Conservation (phyloP, 2,329 filamentous ascomycete species). For the Sarocladium brachiariae region DNA sequence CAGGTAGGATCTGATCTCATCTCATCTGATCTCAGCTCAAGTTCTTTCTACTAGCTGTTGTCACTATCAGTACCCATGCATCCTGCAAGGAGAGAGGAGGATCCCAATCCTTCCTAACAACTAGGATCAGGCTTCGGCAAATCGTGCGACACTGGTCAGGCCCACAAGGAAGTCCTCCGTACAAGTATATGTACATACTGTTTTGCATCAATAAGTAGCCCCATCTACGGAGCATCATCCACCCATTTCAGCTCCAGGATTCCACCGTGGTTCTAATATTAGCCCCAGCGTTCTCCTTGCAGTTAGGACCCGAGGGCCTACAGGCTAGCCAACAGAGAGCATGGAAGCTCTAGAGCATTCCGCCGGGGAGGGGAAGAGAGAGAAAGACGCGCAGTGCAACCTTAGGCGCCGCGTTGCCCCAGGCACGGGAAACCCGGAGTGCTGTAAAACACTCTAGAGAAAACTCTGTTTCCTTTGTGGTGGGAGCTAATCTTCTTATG, state of each 20-base stretch:
- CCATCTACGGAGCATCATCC: background rate
- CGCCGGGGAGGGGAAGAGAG: too few species aligned
- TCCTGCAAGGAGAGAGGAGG: too few species aligned
- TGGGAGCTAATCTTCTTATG: background rate
- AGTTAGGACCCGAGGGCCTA: too few species aligned
- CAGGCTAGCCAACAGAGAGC: background rate
- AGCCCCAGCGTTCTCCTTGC: background rate
- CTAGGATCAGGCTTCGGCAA: background rate
- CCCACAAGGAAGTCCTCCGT: background rate
- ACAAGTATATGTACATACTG: too few species aligned
- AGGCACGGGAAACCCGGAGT: too few species aligned
- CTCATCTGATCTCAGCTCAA: too few species aligned
- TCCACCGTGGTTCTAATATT: slow-evolving; percentile 1
- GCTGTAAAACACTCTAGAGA: too few species aligned
- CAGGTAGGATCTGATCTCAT: background rate
- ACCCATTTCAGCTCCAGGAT: background rate
- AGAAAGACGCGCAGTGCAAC: too few species aligned
- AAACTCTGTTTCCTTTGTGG: background rate
- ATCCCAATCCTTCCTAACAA: background rate
- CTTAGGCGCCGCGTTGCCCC: too few species aligned
- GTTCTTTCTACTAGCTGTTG: too few species aligned
- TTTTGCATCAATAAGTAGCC: too few species aligned
- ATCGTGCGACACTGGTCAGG: slow-evolving; percentile 4
- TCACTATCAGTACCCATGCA: too few species aligned
- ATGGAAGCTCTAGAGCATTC: slow-evolving; percentile 1